Conservation (phyloP, 2,329 filamentous ascomycete genomes). For the Pyricularia pennisetigena region DNA sequence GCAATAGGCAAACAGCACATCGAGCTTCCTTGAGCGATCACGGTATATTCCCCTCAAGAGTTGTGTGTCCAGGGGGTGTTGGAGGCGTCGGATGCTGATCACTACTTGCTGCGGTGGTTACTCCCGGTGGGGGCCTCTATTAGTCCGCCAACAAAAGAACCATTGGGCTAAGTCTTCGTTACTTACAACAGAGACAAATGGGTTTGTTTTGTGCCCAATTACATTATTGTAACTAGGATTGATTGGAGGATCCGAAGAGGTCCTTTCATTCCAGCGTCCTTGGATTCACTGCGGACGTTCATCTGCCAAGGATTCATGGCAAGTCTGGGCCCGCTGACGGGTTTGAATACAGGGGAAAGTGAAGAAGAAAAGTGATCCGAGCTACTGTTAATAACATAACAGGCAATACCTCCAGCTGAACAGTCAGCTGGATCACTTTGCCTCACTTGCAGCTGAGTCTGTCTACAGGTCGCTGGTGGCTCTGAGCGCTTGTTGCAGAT, state of each 20-base stretch:
- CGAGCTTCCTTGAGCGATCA: neutral
- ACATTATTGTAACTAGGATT: neutral
- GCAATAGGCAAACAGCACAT: neutral
- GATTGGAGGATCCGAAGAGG: neutral
- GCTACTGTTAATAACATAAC: too few relatives aligned
- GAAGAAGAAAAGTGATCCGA: too few relatives aligned
- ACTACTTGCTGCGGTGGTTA: neutral
- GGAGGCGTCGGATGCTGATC: neutral
- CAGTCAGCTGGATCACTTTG: neutral
- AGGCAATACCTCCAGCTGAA: too few relatives aligned
- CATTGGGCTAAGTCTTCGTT: neutral
- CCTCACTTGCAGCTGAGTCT: neutral
- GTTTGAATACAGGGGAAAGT: neutral
- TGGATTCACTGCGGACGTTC: neutral
- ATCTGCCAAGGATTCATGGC: neutral
- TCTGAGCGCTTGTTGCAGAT: neutral
- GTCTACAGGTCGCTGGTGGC: neutral
- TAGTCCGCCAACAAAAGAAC: neutral
- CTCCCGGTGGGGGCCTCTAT: neutral
- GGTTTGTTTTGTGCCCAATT: neutral
- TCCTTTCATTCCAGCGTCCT: neutral
- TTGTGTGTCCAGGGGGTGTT: too few relatives aligned
- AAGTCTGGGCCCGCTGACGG: neutral
- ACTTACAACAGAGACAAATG: neutral
- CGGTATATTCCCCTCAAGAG: neutral